Conservation (phyloP, 1,139 yeast species). For the Blastobotrys petasosporus region DNA sequence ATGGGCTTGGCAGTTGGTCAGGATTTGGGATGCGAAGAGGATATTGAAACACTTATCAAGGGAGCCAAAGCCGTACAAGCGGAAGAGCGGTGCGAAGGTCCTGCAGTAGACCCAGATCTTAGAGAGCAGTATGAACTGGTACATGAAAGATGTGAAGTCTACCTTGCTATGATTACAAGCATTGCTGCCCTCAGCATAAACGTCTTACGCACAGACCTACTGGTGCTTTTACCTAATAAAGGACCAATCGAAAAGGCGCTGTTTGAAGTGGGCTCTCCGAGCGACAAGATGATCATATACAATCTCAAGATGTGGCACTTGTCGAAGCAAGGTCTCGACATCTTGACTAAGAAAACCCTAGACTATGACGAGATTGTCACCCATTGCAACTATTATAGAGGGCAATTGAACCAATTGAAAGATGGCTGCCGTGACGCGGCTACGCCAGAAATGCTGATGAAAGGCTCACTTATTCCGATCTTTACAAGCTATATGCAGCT, state of each 20-base stretch:
- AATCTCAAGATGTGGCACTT: not conserved
- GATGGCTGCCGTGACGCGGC: not conserved
- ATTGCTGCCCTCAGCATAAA: not conserved
- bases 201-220: not conserved
- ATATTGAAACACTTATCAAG: not conserved
- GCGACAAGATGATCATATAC: not conserved
- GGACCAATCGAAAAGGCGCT: not conserved
- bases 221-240: not conserved
- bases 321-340: not conserved
- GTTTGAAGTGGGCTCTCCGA: too few species aligned
- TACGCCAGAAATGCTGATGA: too few species aligned
- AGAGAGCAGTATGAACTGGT: too few species aligned
- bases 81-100: too few species aligned
- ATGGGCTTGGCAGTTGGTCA: not conserved
- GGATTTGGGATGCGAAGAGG: slow-evolving; percentile 5
- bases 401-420: slow-evolving; percentile 1
- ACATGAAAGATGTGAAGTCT: not conserved
- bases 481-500: slow-evolving; percentile 5
- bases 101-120: too few species aligned
- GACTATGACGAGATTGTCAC: not conserved
- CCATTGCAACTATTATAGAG: not conserved
- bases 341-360: not conserved
- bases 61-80: too few species aligned
- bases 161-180: not conserved
- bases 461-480: not conserved